Evolutionary conservation across 192 early-diverging fungal species (phyloP), one percentile per base, ranked within the genome.

Genomic region (Ambispora gerdemannii): DNA sequence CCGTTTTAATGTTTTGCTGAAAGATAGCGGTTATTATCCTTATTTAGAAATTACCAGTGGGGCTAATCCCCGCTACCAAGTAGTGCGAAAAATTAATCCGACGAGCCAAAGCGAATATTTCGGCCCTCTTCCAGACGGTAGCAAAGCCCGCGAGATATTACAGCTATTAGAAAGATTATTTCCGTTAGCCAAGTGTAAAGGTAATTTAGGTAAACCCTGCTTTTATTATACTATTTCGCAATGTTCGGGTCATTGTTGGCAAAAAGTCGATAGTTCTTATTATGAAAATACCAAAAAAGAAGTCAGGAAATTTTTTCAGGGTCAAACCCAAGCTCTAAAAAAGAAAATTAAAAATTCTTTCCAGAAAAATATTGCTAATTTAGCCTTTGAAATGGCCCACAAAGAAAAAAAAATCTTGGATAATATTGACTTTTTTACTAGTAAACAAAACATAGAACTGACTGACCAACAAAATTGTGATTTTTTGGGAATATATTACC

Each of bases 401-500:
- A 50, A 50, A 50, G 50, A 50, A 50, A 50, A 50, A 50, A 50
- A 50, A 50, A 50, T 50, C 50, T 50, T 50, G 50, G 50, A 50
- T 50, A 50, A 50, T 2, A 50, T 50, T 50, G 50, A 50, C 2
- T 50, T 50, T 50, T 50, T 50, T 2, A 50, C 50, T 2, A 50
- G 50, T 2, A 50, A 50, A 2, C 50, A 50, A 50, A 50, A 50
- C 2, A 50, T 50, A n/a, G 50, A 50, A 50, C 22, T 50, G 1
- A 50, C 22, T 50, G 17, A 50, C 17, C 17, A 50, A 50, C 17
- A 50, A 50, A 50, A 50, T 50, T 50, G 50, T 50, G 50, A 50
- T 20, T 50, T 50, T 50, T 50, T 50, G 2, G 50, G 50, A n/a
- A 50, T 50, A 1, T 2, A 50, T 50, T n/a, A 2, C 17, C 50